These are phyloP conservation scores for Fusarium bactridioides DNA, from an alignment of 2,329 filamentous ascomycete genomes.

Conservation along the genomic window DNA sequence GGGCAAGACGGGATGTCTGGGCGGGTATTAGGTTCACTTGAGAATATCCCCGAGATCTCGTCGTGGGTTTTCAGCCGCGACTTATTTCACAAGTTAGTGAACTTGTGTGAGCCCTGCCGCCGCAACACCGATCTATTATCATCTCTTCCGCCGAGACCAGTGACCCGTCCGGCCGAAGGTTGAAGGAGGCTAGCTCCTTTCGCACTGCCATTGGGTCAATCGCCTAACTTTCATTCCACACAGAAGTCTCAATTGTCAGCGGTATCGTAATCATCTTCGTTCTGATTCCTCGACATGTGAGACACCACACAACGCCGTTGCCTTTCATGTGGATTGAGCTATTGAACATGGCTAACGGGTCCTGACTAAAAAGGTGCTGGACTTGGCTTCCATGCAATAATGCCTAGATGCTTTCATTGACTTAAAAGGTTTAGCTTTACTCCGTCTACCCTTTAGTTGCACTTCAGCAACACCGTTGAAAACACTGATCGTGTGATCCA, in stretches of 20 bases:
- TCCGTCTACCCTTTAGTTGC: background rate
- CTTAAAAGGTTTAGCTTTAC: background rate
- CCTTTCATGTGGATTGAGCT: slow-evolving; percentile 17
- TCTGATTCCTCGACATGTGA: slow-evolving; percentile 29
- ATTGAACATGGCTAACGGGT: slow-evolving; percentile 5
- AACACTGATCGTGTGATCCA: slow-evolving; percentile 11
- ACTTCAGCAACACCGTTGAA: background rate
- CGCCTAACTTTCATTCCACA: slow-evolving; percentile 32
- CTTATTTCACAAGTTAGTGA: background rate
- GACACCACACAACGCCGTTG: slow-evolving; percentile 8
- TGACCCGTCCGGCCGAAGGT: background rate
- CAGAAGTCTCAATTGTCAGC: slow-evolving; percentile 32
- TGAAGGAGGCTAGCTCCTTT: slow-evolving; percentile 17
- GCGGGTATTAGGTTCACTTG: background rate
- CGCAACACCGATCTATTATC: background rate
- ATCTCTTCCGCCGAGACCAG: background rate
- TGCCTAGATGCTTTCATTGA: background rate
- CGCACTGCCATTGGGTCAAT: slow-evolving; percentile 33
- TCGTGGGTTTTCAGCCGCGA: background rate
- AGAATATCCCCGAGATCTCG: background rate
- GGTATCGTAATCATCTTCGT: slow-evolving; percentile 18
- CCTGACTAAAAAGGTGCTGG: background rate
- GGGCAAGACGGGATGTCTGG: background rate
- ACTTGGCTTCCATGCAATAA: slow-evolving; percentile 1
- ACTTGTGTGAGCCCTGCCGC: background rate